Evolutionary conservation across 768 basidiomycete genomes (phyloP).

Genomic region (Boletus reticulatus): DNA sequence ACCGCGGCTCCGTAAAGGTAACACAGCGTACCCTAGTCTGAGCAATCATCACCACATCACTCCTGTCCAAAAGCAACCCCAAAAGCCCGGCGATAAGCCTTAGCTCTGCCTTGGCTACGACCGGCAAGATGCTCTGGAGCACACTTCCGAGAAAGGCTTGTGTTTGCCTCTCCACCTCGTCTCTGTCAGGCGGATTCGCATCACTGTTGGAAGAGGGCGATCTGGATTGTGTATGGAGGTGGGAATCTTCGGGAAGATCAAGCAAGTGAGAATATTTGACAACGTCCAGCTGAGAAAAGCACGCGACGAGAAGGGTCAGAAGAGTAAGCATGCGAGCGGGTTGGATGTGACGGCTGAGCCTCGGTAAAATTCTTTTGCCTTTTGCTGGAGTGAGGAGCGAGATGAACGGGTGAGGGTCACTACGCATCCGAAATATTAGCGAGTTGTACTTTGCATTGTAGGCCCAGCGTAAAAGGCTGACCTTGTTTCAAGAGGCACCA

Average conservation of each 20-base stretch:
- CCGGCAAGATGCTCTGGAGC: constrained; percentile 81
- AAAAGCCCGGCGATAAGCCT: constrained; percentile 85
- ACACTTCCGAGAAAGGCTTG: constrained; percentile 85
- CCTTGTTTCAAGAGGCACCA: constrained; percentile 94
- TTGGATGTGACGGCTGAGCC: constrained; percentile 81
- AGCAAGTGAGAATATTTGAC: constrained; percentile 73
- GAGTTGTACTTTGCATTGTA: neutral
- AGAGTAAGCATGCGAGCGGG: constrained; percentile 80
- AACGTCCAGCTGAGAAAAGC: constrained; percentile 92
- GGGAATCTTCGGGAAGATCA: constrained; percentile 62
- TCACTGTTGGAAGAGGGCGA: constrained; percentile 19
- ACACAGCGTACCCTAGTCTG: constrained; percentile 68
- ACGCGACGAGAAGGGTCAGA: constrained; percentile 88
- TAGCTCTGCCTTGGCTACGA: constrained; percentile 76
- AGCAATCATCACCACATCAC: constrained; percentile 68
- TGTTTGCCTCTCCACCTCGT: constrained; percentile 83
- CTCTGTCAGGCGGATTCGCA: constrained; percentile 39
- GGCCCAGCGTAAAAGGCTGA: constrained; percentile 28
- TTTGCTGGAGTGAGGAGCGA: constrained; percentile 85
- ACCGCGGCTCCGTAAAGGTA: neutral
- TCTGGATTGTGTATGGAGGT: constrained; percentile 20
- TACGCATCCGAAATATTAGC: constrained; percentile 28
- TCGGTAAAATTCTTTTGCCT: constrained; percentile 89
- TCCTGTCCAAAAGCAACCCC: constrained; percentile 77
- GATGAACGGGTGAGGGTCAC: constrained; percentile 95